These are phyloP conservation scores for Eleusine indica DNA, from an alignment of 176 grass and related monocot genomes.

Conservation along the genomic window DNA sequence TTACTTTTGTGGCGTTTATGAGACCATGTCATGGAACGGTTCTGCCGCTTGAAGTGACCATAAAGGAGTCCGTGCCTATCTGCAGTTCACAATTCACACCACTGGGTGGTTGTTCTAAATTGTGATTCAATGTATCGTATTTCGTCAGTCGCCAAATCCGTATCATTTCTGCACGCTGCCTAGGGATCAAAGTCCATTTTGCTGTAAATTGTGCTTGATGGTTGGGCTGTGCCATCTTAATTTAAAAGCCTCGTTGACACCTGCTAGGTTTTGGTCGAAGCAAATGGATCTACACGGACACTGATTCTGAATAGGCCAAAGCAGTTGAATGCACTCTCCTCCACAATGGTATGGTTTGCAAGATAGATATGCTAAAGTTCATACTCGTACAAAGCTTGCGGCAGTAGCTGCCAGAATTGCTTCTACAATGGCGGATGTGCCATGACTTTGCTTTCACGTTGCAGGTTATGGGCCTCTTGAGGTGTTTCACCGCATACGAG, in stretches of 20 bases:
- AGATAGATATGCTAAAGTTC: background rate
- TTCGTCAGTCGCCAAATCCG: background rate
- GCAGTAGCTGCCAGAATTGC: background rate
- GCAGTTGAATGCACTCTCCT: slow-evolving; percentile 83
- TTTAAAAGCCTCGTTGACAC: background rate
- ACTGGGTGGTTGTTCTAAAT: background rate
- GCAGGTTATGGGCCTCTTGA: slow-evolving; percentile 76
- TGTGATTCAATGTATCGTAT: background rate
- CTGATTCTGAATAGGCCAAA: slow-evolving; percentile 83
- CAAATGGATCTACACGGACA: slow-evolving; percentile 71
- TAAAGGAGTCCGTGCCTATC: background rate
- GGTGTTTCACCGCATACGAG: slow-evolving; percentile 65
- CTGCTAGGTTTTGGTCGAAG: slow-evolving; percentile 77
- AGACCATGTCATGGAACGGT: background rate
- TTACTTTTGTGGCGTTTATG: background rate
- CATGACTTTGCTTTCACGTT: slow-evolving; percentile 28
- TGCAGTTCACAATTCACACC: background rate
- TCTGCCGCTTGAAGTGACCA: background rate
- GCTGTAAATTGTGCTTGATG: background rate
- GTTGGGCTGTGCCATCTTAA: slow-evolving; percentile 7
- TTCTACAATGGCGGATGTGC: background rate
- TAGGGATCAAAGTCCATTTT: background rate
- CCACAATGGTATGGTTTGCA: slow-evolving; percentile 60
- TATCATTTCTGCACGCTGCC: background rate
- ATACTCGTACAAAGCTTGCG: background rate